phyloP scores from a whole-genome alignment of 2,329 filamentous ascomycete genomes.

The Aschersonia sp. region DNA sequence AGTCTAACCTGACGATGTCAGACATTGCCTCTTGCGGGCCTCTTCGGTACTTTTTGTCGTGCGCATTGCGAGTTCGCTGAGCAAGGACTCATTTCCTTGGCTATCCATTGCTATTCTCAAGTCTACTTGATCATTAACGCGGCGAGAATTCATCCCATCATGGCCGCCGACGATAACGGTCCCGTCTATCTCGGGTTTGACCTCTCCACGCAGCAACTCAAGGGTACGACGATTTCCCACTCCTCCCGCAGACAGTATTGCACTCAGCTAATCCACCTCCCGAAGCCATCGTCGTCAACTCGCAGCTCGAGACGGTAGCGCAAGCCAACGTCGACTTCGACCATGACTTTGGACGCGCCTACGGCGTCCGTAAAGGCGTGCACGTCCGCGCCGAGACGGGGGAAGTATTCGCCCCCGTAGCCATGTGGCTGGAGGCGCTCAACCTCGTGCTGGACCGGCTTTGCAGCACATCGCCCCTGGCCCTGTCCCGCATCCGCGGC shows the following conservation, averaged over 20 bases:
- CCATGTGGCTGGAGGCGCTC: constrained; percentile 87
- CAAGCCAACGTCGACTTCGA: constrained; percentile 95
- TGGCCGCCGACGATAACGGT: constrained; percentile 10
- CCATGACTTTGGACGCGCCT: constrained; percentile 56
- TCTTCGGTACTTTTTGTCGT: too few relatives aligned
- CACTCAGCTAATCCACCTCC: neutral
- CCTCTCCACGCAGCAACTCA: constrained; percentile 91
- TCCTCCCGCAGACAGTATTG: neutral
- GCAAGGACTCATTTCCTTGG: too few relatives aligned
- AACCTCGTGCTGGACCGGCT: constrained; percentile 72
- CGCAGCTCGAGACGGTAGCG: constrained; percentile 64
- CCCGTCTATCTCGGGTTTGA: constrained; percentile 86
- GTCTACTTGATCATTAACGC: too few relatives aligned
- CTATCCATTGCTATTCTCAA: too few relatives aligned
- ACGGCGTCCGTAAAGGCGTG: constrained; percentile 80
- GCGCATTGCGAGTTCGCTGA: too few relatives aligned
- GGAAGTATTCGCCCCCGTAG: constrained; percentile 86
- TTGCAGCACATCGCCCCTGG: constrained; percentile 43
- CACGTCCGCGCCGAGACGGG: constrained; percentile 66
- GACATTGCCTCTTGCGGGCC: neutral
- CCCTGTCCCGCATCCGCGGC: constrained; percentile 62
- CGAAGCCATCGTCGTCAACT: constrained; percentile 67
- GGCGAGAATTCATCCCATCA: neutral
- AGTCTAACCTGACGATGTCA: neutral
- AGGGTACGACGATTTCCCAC: constrained; percentile 45